Percentiles rank a stretch among this genome's conserved stretches.
Conservation (phyloP, 345 rosid species). For the Fremontodendron californicum region DNA sequence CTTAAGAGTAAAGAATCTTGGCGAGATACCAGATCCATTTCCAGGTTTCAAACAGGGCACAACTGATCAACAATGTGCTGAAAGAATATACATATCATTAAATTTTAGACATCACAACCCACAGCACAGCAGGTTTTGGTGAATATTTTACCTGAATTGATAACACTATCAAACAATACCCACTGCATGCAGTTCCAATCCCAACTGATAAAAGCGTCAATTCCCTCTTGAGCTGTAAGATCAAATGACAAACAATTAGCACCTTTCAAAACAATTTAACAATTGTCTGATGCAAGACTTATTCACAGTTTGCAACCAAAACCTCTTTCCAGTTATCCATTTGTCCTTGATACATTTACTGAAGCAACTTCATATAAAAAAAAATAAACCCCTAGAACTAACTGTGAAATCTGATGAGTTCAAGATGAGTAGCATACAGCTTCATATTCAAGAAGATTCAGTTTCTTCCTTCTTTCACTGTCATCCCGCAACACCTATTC, state of each 20-base stretch:
- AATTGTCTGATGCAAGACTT: conserved; percentile 3
- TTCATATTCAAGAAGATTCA: conserved; percentile 82
- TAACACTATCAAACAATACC: conserved; percentile 67
- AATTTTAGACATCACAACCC: background rate
- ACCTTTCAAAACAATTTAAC: conserved; percentile 1
- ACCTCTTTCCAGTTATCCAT: background rate
- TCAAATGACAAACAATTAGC: conserved; percentile 18
- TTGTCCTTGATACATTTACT: background rate
- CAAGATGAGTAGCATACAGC: conserved; percentile 62
- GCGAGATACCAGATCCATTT: background rate
- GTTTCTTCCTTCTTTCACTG: conserved; percentile 76
- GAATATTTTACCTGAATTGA: conserved; percentile 60
- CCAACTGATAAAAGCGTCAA: conserved; percentile 67
- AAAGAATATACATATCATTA: background rate
- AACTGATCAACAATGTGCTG: background rate
- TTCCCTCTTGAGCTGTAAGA: conserved; percentile 72
- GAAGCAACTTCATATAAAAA: background rate
- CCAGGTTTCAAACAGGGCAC: background rate
- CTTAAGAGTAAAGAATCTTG: background rate
- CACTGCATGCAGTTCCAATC: conserved; percentile 76
- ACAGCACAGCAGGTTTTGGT: background rate
- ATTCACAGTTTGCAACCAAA: background rate
- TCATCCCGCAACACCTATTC: conserved; percentile 67
- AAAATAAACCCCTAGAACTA: conserved; percentile 16
- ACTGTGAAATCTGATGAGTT: conserved; percentile 30